Evolutionary conservation across 257 asterid genomes (phyloP), one percentile per base, ranked within the genome.

Genomic region (Buddleja alternifolia): DNA sequence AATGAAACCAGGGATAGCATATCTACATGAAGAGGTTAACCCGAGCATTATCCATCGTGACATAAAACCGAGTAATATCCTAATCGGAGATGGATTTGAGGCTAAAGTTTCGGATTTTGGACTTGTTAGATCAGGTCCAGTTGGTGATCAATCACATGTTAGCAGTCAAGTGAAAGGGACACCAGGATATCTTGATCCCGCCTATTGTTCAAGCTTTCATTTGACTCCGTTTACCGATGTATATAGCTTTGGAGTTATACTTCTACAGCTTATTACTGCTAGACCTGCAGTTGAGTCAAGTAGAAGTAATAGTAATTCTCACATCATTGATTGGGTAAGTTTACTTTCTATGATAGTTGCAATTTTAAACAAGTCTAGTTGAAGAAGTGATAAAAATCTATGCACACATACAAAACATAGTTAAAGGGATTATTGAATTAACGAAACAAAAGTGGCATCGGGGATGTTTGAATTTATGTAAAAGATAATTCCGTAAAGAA

Each of bases 101-200:
- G 93, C 90, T 8, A 90, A 88, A 60, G 90, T 88, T 8, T 88
- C 95, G 0, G 97, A 88, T 80, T 88, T 90, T 7, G 90, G 96
- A 25, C 90, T 84, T 0, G 90, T 88, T 6, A 82, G 82, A 55
- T 58, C 88, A n/a, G 95, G 92, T 51, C 97, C 95, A 0, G 68
- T 63, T 3, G 92, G 83, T 25, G 94, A 88, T 75, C 78, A 88
- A 47, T 90, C 97, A 10, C 94, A 88, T 66, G 94, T 90, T 10
- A 90, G 86, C 72, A 88, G 94, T 52, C 78, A 73, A 51, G 74
- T 90, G 12, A 90, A 90, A 78, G 96, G 96, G 48, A 88, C 96
- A 58, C 88, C 89, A 0, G 95, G 97, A 7, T 90, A 88, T 70
- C 95, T 88, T 37, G 95, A 88, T 58, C 97, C 97, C 4, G 97